Evolutionary conservation across 1,139 yeast genomes (phyloP), one percentile per base, ranked within the genome.

Genomic region (Zygotorulaspora mrakii): DNA sequence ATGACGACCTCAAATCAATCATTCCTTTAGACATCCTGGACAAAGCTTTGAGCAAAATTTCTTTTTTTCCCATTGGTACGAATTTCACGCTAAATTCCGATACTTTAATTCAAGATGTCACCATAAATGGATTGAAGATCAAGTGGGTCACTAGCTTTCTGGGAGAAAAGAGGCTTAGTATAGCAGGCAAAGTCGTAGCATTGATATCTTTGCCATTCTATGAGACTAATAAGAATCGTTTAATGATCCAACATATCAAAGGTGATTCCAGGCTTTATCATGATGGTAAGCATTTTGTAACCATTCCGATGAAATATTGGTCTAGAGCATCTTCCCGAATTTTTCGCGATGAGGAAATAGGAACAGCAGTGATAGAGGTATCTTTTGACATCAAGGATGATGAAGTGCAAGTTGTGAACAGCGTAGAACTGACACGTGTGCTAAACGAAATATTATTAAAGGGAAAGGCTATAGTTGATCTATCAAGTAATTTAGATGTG

Each of bases 251-350:
- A 11, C 48, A 51, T 10, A 53, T 68, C 1, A 61, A 61, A 41
- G 71, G 73, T 1, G 31, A 53, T 3, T 60, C 70, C 5, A 50
- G 53, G 27, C 46, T 69, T 17, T 59, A 46, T 31, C 68, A 67
- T 42, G 45, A 59, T 8, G 62, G 50, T 3, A 39, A 39, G 4
- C 61, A 59, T 39, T 68, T 68, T 48, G 57, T 68, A 4, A 53
- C 63, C 10, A 52, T 68, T 17, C 61, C 63, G 2, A 50, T 68
- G 48, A 43, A 45, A 3, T 59, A 57, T 6, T 69, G 73, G 74
- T 61, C 57, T 14, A 46, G 48, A 10, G 63, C 71, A 3, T 40
- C 48, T 1, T 66, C 69, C 5, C 49, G 46, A 20, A 47, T 58
- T n/a, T 23, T 49, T 4, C 52, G 48, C n/a, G 51, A 56, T 17